Evolutionary conservation across 257 asterid species (phyloP), one percentile per base, ranked within the genome.

Genomic region (Orobanche coerulescens): DNA sequence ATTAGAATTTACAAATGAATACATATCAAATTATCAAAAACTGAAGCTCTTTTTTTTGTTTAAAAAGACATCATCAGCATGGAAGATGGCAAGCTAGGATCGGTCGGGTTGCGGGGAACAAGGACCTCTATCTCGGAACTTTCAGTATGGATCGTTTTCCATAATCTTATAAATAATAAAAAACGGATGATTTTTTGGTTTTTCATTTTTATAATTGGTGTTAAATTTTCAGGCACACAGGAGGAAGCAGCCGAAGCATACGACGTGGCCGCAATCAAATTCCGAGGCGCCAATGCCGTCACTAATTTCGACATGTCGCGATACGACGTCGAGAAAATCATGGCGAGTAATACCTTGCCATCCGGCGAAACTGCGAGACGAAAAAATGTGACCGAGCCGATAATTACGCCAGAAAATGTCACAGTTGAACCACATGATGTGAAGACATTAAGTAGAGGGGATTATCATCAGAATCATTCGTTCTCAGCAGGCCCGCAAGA

Each of bases 71-170:
- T 56, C 86, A 80, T 69, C 87, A 81, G 61, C 87, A 81, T 18
- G 87, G 87, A 6, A 76, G 87, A 18, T 81, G 87, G 87, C 87
- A 81, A 65, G 87, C 87, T 2, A 34, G 87, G 39, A 81, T 81
- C 2, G 87, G 87, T 26, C 81, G 87, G 1, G 87, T 81, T 5
- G 87, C 87, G 0, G 87, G 87, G 20, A 81, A 81, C 68, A 81
- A 81, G 66, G 87, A 81, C 14, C 78, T 81, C 24, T 81, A 81
- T 56, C 81, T 81, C 0, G 87, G 87, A 64, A 81, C 87, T 46
- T 81, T 81, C 72, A 75, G 87, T 81, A 69, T n/a, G 55, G 74
- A 37, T 8, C 36, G 11, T 0, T 8, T 37, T 9, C 44, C 11
- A 37, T n/a, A 4, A 2, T 10, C 44, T 2, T 37, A 37, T 1